These are phyloP conservation scores for Endocalyx cinctus DNA, from an alignment of 2,329 filamentous ascomycete genomes.

Conservation along the genomic window DNA sequence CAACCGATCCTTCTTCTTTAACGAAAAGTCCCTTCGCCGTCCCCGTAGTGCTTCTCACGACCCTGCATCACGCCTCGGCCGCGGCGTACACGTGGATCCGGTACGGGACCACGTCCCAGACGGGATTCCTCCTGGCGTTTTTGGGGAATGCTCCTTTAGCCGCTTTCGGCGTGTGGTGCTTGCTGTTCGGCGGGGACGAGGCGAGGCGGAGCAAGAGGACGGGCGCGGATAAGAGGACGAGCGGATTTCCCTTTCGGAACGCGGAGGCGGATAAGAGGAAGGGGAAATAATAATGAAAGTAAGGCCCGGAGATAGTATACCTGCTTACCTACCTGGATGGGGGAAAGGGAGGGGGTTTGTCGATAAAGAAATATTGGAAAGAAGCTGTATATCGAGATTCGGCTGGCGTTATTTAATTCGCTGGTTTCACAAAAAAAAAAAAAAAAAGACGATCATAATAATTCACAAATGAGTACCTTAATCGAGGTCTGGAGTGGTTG, in stretches of 20 bases:
- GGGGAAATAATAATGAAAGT: constrained; percentile 11
- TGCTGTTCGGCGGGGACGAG: constrained; percentile 36
- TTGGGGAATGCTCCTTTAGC: constrained; percentile 53
- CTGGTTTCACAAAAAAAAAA: no score
- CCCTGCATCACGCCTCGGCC: constrained; percentile 57
- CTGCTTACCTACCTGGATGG: no score
- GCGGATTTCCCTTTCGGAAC: constrained; percentile 36
- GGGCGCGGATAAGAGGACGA: constrained; percentile 37
- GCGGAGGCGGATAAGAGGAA: constrained; percentile 28
- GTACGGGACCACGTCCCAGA: constrained; percentile 53
- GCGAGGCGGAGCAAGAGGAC: constrained; percentile 32
- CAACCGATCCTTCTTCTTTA: constrained; percentile 50
- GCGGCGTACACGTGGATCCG: constrained; percentile 66
- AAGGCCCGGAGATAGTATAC: no score
- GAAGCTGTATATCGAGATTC: no score
- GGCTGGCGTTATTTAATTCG: no score
- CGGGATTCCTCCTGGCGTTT: constrained; percentile 57
- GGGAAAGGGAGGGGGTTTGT: no score
- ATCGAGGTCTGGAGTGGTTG: no score
- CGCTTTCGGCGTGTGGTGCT: constrained; percentile 59
- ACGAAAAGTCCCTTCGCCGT: constrained; percentile 36
- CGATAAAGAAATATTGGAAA: no score
- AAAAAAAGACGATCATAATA: no score
- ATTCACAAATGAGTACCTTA: no score
- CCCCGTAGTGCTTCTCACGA: constrained; percentile 62